A percentile compares a stretch with the other conserved stretches of the same genome.
Conservation (phyloP, 805 yeast species). For the Suhomyces kilbournensis region DNA sequence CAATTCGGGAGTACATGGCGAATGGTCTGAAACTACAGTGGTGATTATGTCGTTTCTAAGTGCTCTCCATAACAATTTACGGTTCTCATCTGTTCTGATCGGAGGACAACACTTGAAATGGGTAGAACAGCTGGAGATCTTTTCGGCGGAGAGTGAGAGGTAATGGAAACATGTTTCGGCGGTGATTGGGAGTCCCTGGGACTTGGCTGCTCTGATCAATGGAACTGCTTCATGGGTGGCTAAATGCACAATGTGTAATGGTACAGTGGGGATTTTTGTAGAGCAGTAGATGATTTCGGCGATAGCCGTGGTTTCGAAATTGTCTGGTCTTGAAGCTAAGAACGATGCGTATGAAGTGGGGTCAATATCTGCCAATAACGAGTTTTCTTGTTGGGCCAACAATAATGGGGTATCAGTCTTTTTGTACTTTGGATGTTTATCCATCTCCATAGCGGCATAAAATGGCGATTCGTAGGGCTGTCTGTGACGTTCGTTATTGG, state of each 20-base stretch:
- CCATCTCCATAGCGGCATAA: slow-evolving; percentile 16
- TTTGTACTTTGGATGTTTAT: slow-evolving; percentile 4
- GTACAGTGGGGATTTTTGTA: slow-evolving; percentile 53
- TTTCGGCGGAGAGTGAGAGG: slow-evolving; percentile 72
- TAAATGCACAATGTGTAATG: slow-evolving; percentile 85
- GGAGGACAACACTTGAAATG: slow-evolving; percentile 96
- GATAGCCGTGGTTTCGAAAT: slow-evolving; percentile 83
- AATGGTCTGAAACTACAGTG: slow-evolving; percentile 91
- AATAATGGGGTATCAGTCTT: slow-evolving; percentile 33
- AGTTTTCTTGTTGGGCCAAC: slow-evolving; percentile 41
- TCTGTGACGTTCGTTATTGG: slow-evolving; percentile 25
- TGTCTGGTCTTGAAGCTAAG: slow-evolving; percentile 83
- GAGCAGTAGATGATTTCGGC: slow-evolving; percentile 66
- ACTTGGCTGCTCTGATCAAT: slow-evolving; percentile 61
- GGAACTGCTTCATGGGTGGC: slow-evolving; percentile 86
- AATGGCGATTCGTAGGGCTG: slow-evolving; percentile 26
- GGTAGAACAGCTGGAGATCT: slow-evolving; percentile 72
- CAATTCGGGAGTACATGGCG: slow-evolving; percentile 92
- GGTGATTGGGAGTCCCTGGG: slow-evolving; percentile 56
- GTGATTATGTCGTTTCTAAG: slow-evolving; percentile 61
- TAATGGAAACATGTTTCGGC: slow-evolving; percentile 97
- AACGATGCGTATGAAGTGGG: slow-evolving; percentile 69
- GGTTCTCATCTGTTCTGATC: slow-evolving; percentile 71
- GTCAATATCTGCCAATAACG: slow-evolving; percentile 45
- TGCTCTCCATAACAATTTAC: slow-evolving; percentile 76